Conservation (phyloP, 345 rosid genomes). For the Gynandropsis gynandra region DNA sequence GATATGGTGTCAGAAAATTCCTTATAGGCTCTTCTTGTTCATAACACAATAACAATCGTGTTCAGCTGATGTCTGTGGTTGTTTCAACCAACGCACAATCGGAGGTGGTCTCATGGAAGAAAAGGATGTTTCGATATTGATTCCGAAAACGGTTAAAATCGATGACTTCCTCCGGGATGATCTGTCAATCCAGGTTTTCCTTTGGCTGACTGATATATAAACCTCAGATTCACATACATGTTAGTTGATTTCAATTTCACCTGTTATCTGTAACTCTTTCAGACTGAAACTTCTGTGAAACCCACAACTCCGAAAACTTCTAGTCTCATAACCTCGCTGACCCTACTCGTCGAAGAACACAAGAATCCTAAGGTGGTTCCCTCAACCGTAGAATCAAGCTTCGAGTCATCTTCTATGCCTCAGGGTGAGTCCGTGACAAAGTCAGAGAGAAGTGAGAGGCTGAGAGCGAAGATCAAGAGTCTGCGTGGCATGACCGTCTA, state of each 20-base stretch:
- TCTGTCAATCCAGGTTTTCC: constrained; percentile 16
- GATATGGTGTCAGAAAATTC: no score
- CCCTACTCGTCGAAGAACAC: constrained; percentile 23
- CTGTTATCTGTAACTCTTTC: background rate
- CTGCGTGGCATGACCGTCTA: constrained; percentile 20
- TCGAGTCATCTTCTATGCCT: constrained; percentile 12
- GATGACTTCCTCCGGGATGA: constrained; percentile 25
- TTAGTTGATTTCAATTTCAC: no score
- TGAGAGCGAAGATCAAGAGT: constrained; percentile 24
- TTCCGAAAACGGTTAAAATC: constrained; percentile 19
- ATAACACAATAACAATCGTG: no score
- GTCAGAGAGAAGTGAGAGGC: constrained; percentile 25
- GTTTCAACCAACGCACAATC: constrained; percentile 15
- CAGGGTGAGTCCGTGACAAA: constrained; percentile 22
- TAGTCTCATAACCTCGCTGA: constrained; percentile 21
- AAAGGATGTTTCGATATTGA: constrained; percentile 7
- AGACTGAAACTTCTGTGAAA: no score
- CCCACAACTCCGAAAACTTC: background rate
- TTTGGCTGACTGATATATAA: no score
- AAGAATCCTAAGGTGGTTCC: constrained; percentile 20
- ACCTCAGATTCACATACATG: no score
- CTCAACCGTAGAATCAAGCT: background rate
- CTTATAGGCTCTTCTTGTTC: no score
- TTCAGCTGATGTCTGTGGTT: constrained; percentile 24
- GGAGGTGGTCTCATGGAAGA: constrained; percentile 23